Conservation (phyloP, 2,329 filamentous ascomycete genomes). For the Nemania sp. region DNA sequence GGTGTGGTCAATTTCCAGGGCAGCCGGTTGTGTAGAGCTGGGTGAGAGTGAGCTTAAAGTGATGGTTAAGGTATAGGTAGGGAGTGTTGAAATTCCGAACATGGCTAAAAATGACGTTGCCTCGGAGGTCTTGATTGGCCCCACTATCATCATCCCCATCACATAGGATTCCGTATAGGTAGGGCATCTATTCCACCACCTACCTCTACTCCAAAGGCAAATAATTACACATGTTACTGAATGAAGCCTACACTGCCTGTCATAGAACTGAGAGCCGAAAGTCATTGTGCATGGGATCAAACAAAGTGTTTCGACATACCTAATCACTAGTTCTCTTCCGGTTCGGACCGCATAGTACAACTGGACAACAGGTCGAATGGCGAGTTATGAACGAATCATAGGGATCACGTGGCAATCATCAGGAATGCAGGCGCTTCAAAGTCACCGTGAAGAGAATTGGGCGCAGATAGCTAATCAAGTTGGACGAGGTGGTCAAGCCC, state of each 20-base stretch:
- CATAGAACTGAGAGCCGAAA: no score
- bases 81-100: not conserved
- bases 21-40: not conserved
- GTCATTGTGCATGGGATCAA: no score
- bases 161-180: not conserved
- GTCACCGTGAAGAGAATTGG: not conserved
- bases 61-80: no score
- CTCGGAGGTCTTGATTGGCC: not conserved
- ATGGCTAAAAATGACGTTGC: not conserved
- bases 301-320: no score
- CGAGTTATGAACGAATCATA: not conserved
- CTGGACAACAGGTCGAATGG: no score
- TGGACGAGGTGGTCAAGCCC: not conserved
- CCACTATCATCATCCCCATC: constrained; percentile 24
- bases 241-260: no score
- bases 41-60: not conserved
- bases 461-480: not conserved
- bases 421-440: not conserved
- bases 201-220: no score
- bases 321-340: no score
- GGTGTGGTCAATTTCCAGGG: not conserved
- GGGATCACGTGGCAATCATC: not conserved
- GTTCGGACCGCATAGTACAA: no score
- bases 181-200: no score
- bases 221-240: no score